These are phyloP conservation scores for Boletus edulis DNA, from an alignment of 768 basidiomycete species.

Conservation along the genomic window DNA sequence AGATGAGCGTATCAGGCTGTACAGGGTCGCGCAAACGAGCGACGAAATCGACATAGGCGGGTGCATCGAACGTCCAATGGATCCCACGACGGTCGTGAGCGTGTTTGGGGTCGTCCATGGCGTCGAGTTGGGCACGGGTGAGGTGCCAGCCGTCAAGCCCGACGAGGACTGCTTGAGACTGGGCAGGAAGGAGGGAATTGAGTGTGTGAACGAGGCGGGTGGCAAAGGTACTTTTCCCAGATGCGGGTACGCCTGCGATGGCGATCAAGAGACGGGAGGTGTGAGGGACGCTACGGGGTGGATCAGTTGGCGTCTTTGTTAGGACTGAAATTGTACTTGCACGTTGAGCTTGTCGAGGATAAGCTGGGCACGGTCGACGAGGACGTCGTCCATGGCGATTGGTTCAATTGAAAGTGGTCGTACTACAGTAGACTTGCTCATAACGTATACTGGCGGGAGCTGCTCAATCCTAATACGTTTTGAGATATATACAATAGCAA, in stretches of 20 bases:
- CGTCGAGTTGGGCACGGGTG: slow-evolving; percentile 72
- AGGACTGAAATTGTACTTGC: slow-evolving; percentile 29
- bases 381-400: slow-evolving; percentile 38
- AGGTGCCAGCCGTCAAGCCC: slow-evolving; percentile 94
- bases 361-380: slow-evolving; percentile 37
- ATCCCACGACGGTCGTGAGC: slow-evolving; percentile 81
- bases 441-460: no score
- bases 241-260: slow-evolving; percentile 77
- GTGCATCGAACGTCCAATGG: slow-evolving; percentile 89
- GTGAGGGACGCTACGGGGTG: slow-evolving; percentile 11
- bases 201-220: slow-evolving; percentile 50
- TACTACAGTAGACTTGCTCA: no score
- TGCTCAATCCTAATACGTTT: no score
- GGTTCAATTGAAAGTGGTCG: no score
- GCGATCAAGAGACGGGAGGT: slow-evolving; percentile 61
- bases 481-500: no score
- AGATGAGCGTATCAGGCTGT: slow-evolving; percentile 31
- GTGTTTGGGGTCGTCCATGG: slow-evolving; percentile 68
- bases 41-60: slow-evolving; percentile 69
- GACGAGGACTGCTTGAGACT: slow-evolving; percentile 55
- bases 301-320: background rate
- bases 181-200: slow-evolving; percentile 41
- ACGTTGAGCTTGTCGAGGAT: slow-evolving; percentile 36
- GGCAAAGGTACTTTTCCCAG: slow-evolving; percentile 83
- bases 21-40: slow-evolving; percentile 41